Conservation (phyloP, 257 asterid species). For the Primulina huaijiensis region DNA sequence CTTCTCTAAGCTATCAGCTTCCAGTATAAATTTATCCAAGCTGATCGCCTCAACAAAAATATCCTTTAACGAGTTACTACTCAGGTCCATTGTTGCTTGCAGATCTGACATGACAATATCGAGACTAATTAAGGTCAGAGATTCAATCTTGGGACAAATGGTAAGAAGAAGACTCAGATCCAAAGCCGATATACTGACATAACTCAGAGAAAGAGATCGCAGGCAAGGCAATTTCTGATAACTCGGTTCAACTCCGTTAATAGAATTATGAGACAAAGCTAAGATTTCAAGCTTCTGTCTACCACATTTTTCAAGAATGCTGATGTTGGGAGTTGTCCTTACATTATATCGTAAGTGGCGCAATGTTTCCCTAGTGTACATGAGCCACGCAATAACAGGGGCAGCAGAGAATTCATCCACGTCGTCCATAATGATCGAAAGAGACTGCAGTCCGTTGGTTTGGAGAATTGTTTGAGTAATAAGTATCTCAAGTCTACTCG, state of each 20-base stretch:
- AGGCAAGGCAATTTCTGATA: constrained; percentile 76
- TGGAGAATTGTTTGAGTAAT: constrained; percentile 78
- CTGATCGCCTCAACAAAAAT: constrained; percentile 84
- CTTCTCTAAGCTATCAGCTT: constrained; percentile 79
- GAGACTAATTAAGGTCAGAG: constrained; percentile 57
- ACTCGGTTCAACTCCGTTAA: constrained; percentile 78
- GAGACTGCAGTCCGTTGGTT: constrained; percentile 64
- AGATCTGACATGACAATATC: constrained; percentile 86
- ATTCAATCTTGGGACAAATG: constrained; percentile 66
- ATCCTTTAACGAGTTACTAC: constrained; percentile 68
- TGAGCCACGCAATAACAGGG: constrained; percentile 86
- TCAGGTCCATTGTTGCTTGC: constrained; percentile 68
- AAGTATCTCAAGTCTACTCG: constrained; percentile 65
- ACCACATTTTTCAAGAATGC: constrained; percentile 84
- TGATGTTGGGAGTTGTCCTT: constrained; percentile 51
- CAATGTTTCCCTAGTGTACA: constrained; percentile 74
- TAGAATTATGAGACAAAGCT: constrained; percentile 70
- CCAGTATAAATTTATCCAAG: constrained; percentile 78
- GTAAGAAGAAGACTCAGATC: constrained; percentile 76
- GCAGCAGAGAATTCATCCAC: constrained; percentile 85
- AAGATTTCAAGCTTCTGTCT: constrained; percentile 79
- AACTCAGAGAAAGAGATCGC: constrained; percentile 62
- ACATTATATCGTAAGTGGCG: constrained; percentile 77
- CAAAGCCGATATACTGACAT: constrained; percentile 73
- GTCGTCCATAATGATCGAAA: constrained; percentile 73